Evolutionary conservation across 768 basidiomycete genomes (phyloP).

Genomic region (Sarcodon aspratus): DNA sequence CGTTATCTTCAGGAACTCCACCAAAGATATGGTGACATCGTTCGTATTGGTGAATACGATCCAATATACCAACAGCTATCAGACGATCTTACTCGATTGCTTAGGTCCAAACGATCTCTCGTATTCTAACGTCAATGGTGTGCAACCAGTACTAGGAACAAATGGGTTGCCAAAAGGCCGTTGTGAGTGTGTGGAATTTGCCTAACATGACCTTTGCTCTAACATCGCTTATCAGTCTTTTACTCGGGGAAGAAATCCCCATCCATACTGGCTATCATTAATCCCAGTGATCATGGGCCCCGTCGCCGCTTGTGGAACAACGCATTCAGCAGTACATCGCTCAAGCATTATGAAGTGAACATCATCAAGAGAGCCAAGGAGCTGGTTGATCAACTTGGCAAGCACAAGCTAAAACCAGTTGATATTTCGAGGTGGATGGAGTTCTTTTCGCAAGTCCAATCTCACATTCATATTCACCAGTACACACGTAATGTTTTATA

Average conservation of each 20-base stretch:
- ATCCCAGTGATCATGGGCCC: conserved; percentile 7
- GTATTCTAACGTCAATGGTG: conserved; percentile 2
- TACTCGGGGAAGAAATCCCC: conserved; percentile 7
- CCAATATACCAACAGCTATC: too few relatives aligned
- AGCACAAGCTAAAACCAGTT: too few relatives aligned
- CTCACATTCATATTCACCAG: background rate
- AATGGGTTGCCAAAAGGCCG: conserved; percentile 10
- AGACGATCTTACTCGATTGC: too few relatives aligned
- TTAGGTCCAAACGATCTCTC: conserved; percentile 12
- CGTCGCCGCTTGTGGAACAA: conserved; percentile 30
- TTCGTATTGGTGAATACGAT: conserved; percentile 24
- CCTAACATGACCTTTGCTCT: background rate
- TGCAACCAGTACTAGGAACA: conserved; percentile 9
- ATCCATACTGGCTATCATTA: too few relatives aligned
- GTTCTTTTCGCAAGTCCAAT: conserved; percentile 24
- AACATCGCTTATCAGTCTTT: background rate
- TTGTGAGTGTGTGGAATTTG: conserved; percentile 4
- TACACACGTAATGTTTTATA: conserved; percentile 1
- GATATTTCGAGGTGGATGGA: conserved; percentile 23
- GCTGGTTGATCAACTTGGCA: conserved; percentile 13
- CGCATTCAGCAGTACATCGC: conserved; percentile 25
- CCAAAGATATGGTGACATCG: conserved; percentile 22
- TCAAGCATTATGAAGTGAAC: conserved; percentile 32
- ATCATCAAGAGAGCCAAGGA: conserved; percentile 21
- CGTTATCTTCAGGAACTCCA: conserved; percentile 17